Evolutionary conservation across 202 grass and related monocot genomes (phyloP), one percentile per base, ranked within the genome.

Genomic region (Bolboschoenoplectus hybrid): DNA sequence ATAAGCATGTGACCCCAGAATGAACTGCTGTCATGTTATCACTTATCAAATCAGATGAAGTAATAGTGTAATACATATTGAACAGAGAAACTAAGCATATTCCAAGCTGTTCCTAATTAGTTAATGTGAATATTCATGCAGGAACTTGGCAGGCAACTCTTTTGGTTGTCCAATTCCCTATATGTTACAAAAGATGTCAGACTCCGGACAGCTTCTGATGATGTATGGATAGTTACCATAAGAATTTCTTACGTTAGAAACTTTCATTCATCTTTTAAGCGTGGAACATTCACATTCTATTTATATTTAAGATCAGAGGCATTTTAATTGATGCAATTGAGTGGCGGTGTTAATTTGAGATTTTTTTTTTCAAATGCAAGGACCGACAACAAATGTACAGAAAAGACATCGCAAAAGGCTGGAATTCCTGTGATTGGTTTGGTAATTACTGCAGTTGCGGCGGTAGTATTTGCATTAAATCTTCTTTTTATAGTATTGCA

Each of bases 141-240:
- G 81, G 44, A 67, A 52, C 11, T 69, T 84, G 41, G 38, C 63
- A 26, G 58, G 81, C 20, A 84, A 84, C 63, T 84, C 63, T n/a
- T 84, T 84, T 44, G 32, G 19, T 50, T 56, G 60, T 67, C 44
- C 63, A 36, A 35, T 84, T 14, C 81, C 81, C 13, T 43, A 84
- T 84, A 16, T 13, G 45, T 53, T 84, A 55, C 57, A 52, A 67
- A 68, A 67, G 19, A 70, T 12, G 26, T 84, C 63, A 38, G 67
- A 46, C 40, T 67, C 63, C 2, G 81, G 81, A 56, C 47, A 55
- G 3, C 81, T 84, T 84, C 9, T 20, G 9, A 43, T 83, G 14
- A 66, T 35, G 81, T 84, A 84, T 26, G 26, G 26, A 26, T 26
- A 26, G 26, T 26, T 26, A 26, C 26, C 26, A 26, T 26, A 26